Conservation (phyloP, 441 rosid species). For the Jatropha podagrica region DNA sequence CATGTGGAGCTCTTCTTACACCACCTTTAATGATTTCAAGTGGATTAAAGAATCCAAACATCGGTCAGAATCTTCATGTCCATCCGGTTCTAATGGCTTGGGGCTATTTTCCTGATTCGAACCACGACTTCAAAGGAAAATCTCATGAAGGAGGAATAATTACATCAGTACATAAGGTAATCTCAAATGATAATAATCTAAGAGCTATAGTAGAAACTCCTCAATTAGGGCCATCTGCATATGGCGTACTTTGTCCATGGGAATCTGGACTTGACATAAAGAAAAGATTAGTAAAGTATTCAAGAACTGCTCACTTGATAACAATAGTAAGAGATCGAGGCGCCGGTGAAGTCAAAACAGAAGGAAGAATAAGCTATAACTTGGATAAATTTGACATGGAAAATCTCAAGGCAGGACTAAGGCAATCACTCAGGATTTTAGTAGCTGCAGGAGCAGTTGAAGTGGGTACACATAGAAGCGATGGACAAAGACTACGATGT, state of each 20-base stretch:
- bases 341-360: conserved; percentile 53
- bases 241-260: conserved; percentile 60
- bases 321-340: conserved; percentile 63
- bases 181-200: conserved; percentile 35
- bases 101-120: conserved; percentile 87
- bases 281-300: conserved; percentile 55
- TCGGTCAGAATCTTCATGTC: conserved; percentile 75
- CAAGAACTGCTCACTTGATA: conserved; percentile 71
- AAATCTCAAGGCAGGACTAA: conserved; percentile 57
- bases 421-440: conserved; percentile 66
- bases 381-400: conserved; percentile 48
- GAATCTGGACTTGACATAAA: conserved; percentile 68
- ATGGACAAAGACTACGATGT: conserved; percentile 68
- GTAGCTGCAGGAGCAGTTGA: conserved; percentile 92
- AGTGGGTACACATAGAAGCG: conserved; percentile 87
- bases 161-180: conserved; percentile 65
- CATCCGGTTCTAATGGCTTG: conserved; percentile 83
- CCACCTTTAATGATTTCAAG: conserved; percentile 82
- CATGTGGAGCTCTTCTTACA: conserved; percentile 76
- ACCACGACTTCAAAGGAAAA: conserved; percentile 51
- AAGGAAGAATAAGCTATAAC: conserved; percentile 54
- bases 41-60: conserved; percentile 66
- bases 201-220: conserved; percentile 86
- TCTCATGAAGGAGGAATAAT: conserved; percentile 82
- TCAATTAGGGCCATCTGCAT: conserved; percentile 57